Evolutionary conservation across 1,284 basidiomycete species (phyloP), one percentile per base, ranked within the genome.

Genomic region (Melampsora allii-populina): DNA sequence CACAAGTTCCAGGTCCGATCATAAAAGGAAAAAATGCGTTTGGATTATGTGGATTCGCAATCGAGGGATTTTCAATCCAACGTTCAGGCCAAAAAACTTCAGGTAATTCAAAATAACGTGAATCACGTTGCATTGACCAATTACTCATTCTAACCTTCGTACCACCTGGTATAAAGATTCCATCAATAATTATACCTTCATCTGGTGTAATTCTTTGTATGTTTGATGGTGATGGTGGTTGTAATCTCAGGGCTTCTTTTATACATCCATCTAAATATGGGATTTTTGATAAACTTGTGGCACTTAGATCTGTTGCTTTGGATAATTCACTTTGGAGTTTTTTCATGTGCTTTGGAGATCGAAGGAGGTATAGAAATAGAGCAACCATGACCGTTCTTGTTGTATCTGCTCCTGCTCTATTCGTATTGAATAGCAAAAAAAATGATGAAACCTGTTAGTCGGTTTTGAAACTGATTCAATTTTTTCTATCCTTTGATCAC

Each of bases 181-280:
- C 80, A 31, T 77, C 78, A 7, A 81, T 60, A 0, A 78, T 76
- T 2, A 76, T 79, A 24, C 79, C 79, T 21, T 78, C 80, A 0
- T 61, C 33, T 0, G 80, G 80, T 1, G 79, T 77, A 48, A 79
- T 76, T 29, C 80, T 78, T 10, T 79, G 80, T 2, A 81, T 72
- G 19, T 78, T 77, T 77, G 79, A 78, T 10, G 78, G 78, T 29
- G 81, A 80, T 17, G 80, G 79, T 2, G 80, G 80, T 29, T 80
- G 80, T 1, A 81, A 78, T 12, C 80, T 78, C 2, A 81, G 73
- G 0, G 77, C 76, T 68, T 81, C 80, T 75, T 81, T 81, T 72
- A 81, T 76, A 66, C 80, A 81, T 5, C 79, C 80, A 75, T 79
- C 77, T 2, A 80, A 66, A 29, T 79, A 80, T 27, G 76, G 75